phyloP scores from a whole-genome alignment of 441 rosid species.

The Biscutella auriculata region DNA sequence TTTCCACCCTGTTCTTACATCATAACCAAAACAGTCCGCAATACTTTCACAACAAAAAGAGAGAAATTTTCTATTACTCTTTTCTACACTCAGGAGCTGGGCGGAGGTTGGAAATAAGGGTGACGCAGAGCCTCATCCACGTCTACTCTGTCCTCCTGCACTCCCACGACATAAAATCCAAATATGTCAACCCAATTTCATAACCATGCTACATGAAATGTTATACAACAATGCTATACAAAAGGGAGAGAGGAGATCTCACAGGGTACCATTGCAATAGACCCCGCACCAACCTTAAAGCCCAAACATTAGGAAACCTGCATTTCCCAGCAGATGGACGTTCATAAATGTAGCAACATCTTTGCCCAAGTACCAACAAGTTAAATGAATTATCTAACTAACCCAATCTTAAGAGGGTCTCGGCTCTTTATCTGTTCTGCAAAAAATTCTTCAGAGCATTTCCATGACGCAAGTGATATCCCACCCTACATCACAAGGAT shows the following conservation, averaged over 20 bases:
- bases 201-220: too few relatives aligned
- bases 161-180: slow-evolving; percentile 1
- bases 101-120: slow-evolving; percentile 66
- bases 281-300: slow-evolving; percentile 77
- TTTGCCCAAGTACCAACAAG: background rate
- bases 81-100: background rate
- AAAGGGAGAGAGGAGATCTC: too few relatives aligned
- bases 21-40: too few relatives aligned
- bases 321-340: slow-evolving; percentile 8
- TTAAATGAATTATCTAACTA: slow-evolving; percentile 11
- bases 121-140: slow-evolving; percentile 76
- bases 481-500: slow-evolving; percentile 41
- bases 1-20: too few relatives aligned
- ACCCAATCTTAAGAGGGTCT: slow-evolving; percentile 88
- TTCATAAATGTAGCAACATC: background rate
- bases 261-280: slow-evolving; percentile 83
- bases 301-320: slow-evolving; percentile 81
- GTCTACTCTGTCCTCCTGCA: slow-evolving; percentile 72
- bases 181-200: background rate
- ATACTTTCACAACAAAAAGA: too few relatives aligned
- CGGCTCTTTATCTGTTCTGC: slow-evolving; percentile 72
- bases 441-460: slow-evolving; percentile 87
- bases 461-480: slow-evolving; percentile 86
- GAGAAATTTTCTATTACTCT: background rate
- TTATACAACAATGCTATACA: too few relatives aligned